Conservation (phyloP, 768 basidiomycete genomes). For the Phylloporus sp. region DNA sequence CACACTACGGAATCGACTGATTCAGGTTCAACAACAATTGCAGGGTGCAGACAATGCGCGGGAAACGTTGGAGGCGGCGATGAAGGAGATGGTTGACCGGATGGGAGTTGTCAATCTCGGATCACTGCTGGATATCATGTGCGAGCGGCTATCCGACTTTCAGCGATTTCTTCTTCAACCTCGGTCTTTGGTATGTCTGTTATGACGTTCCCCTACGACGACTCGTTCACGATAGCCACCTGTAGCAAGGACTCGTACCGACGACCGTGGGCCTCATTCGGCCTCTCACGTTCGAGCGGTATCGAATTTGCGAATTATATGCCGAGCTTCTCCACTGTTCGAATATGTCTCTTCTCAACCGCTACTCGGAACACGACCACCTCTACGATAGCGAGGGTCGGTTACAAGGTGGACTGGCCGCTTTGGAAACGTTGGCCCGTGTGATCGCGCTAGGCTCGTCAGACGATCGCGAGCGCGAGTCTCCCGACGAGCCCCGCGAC, state of each 20-base stretch:
- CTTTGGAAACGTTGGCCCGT: slow-evolving; percentile 80
- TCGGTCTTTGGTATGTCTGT: slow-evolving; percentile 62
- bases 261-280: slow-evolving; percentile 70
- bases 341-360: slow-evolving; percentile 95
- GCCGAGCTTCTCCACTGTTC: slow-evolving; percentile 97
- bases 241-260: slow-evolving; percentile 58
- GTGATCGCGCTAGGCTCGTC: slow-evolving; percentile 67
- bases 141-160: slow-evolving; percentile 60
- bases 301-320: slow-evolving; percentile 93
- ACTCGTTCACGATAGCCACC: slow-evolving; percentile 8
- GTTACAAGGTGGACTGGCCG: slow-evolving; percentile 78
- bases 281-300: slow-evolving; percentile 91
- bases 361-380: slow-evolving; percentile 57
- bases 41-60: slow-evolving; percentile 53
- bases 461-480: slow-evolving; percentile 48
- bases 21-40: slow-evolving; percentile 76
- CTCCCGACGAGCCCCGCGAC: slow-evolving; percentile 51
- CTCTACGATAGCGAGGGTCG: slow-evolving; percentile 82
- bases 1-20: slow-evolving; percentile 84
- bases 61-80: slow-evolving; percentile 63
- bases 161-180: slow-evolving; percentile 68
- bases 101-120: slow-evolving; percentile 92
- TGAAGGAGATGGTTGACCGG: slow-evolving; percentile 76
- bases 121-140: slow-evolving; percentile 68
- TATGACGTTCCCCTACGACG: background rate